phyloP scores from a whole-genome alignment of 2,329 filamentous ascomycete genomes.

The Cadophora sp. region DNA sequence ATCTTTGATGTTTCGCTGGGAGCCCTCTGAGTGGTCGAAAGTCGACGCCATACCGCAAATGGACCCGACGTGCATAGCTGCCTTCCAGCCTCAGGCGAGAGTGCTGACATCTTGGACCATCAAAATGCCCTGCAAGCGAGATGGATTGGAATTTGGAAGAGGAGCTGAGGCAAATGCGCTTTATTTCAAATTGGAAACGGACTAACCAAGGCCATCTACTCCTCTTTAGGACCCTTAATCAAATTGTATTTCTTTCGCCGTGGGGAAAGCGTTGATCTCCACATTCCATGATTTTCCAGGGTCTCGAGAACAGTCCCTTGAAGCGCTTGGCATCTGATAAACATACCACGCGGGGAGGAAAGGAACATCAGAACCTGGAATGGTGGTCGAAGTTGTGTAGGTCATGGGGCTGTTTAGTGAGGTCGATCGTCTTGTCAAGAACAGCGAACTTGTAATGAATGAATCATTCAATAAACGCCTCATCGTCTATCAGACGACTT shows the following conservation, averaged over 20 bases:
- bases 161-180: conserved; percentile 5
- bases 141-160: neutral
- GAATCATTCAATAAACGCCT: neutral
- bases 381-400: neutral
- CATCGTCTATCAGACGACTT: neutral
- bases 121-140: conserved; percentile 15
- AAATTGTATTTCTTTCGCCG: neutral
- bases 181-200: conserved; percentile 1
- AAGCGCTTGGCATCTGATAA: conserved; percentile 8
- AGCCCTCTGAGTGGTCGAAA: neutral
- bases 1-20: conserved; percentile 10
- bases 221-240: neutral
- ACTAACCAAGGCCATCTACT: neutral
- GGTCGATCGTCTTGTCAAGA: neutral
- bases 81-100: conserved; percentile 15
- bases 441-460: neutral
- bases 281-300: conserved; percentile 13
- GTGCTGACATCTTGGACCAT: conserved; percentile 11
- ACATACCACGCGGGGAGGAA: neutral
- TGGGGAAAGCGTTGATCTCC: conserved; percentile 15
- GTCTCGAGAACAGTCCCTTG: neutral
- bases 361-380: neutral
- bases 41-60: neutral
- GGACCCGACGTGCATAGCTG: conserved; percentile 20
- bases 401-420: neutral